Evolutionary conservation across 2,329 filamentous ascomycete species (phyloP).

Genomic region (Lachnellula arida): DNA sequence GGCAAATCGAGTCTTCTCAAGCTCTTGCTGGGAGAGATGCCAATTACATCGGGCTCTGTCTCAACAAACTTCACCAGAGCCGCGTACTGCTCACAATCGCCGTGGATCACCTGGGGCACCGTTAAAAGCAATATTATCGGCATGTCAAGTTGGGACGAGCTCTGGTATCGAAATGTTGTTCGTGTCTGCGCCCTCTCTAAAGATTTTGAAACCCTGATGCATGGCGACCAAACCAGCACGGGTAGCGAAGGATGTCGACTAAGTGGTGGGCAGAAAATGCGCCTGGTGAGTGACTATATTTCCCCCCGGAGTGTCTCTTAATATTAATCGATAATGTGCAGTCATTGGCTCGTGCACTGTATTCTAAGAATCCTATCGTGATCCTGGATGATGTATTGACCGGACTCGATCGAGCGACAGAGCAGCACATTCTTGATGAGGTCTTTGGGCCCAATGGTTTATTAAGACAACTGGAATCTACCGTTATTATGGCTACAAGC

Average conservation of each 20-base stretch:
- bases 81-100: conserved; percentile 30
- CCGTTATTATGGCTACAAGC: conserved; percentile 34
- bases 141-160: conserved; percentile 17
- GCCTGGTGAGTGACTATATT: conserved; percentile 38
- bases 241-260: conserved; percentile 30
- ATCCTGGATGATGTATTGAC: conserved; percentile 26
- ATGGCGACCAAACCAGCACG: conserved; percentile 25
- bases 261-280: conserved; percentile 24
- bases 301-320: not conserved
- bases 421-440: conserved; percentile 8
- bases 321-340: conserved; percentile 29
- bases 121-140: conserved; percentile 37
- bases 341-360: conserved; percentile 24
- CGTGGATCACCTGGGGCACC: conserved; percentile 40
- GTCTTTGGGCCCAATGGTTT: conserved; percentile 13
- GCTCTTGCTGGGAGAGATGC: not conserved
- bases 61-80: no score
- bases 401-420: conserved; percentile 20
- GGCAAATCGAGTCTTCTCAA: not conserved
- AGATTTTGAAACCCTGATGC: conserved; percentile 20
- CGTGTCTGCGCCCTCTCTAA: conserved; percentile 15
- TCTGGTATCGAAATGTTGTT: conserved; percentile 21
- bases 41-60: not conserved
- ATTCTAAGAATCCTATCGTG: conserved; percentile 6
- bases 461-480: conserved; percentile 25